Conservation (phyloP, 306 rosid genomes). For the Myrica gale region DNA sequence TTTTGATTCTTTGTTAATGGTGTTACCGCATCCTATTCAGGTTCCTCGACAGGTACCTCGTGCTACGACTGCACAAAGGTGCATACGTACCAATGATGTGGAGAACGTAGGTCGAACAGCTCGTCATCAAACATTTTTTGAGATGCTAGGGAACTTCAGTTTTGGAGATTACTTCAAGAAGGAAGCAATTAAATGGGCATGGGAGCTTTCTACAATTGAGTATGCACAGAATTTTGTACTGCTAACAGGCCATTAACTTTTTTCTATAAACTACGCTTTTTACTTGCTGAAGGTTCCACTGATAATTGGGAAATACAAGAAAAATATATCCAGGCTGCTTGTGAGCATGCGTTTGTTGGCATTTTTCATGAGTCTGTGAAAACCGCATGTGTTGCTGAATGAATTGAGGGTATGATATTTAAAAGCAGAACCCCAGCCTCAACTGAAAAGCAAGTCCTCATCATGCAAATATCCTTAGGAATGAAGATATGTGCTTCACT, state of each 20-base stretch:
- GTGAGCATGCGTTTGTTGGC: neutral
- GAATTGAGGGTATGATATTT: neutral
- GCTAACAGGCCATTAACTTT: neutral
- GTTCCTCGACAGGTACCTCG: conserved; percentile 67
- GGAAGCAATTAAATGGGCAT: conserved; percentile 92
- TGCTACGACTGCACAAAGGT: conserved; percentile 84
- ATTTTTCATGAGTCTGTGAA: neutral
- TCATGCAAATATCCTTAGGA: neutral
- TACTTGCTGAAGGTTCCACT: neutral
- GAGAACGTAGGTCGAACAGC: conserved; percentile 86
- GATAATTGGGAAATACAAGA: neutral
- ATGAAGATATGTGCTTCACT: neutral
- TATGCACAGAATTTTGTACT: conserved; percentile 35
- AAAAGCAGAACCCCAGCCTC: neutral
- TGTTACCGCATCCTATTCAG: conserved; percentile 30
- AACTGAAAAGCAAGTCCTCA: neutral
- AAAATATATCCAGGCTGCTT: conserved; percentile 1
- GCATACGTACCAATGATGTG: conserved; percentile 87
- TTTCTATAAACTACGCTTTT: neutral
- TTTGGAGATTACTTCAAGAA: conserved; percentile 95
- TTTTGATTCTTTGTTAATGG: conserved; percentile 3
- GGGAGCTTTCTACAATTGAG: conserved; percentile 88
- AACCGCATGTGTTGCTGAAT: neutral
- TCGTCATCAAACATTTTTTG: conserved; percentile 87
- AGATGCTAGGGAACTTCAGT: conserved; percentile 98